Conservation (phyloP, 73 alveolate genomes). For the Paramecium biaurelia region DNA sequence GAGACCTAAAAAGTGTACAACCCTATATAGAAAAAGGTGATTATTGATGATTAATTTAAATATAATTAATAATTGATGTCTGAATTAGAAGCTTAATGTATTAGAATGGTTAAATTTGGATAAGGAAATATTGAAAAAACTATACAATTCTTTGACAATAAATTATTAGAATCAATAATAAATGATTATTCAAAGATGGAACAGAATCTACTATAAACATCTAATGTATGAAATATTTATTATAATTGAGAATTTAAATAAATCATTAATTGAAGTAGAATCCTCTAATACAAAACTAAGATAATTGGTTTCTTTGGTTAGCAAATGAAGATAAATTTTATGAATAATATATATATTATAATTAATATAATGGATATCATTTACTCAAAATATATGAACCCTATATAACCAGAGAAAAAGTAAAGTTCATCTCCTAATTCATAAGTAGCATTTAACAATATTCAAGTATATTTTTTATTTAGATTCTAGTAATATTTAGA, state of each 20-base stretch:
- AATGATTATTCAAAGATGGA: neutral
- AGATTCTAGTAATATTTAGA: neutral
- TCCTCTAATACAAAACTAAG: neutral
- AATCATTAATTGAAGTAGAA: neutral
- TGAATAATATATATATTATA: neutral
- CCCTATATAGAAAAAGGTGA: neutral
- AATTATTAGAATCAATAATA: neutral
- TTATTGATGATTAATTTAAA: neutral
- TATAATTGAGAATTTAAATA: neutral
- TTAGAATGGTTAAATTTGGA: neutral
- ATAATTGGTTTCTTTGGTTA: neutral
- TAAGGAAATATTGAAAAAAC: neutral
- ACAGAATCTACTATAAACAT: neutral
- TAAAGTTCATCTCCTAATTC: neutral
- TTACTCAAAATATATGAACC: neutral
- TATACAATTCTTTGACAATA: neutral
- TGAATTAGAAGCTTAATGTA: neutral
- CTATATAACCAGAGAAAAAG: neutral
- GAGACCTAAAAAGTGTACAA: neutral
- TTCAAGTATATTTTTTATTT: neutral
- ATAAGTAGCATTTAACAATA: neutral
- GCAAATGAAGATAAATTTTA: neutral
- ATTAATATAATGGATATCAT: neutral
- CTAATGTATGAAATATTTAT: neutral
- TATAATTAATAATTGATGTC: neutral